Base-by-base conservation (phyloP, 2,329 filamentous ascomycete genomes). In the Gliomastix tumulicola region DNA sequence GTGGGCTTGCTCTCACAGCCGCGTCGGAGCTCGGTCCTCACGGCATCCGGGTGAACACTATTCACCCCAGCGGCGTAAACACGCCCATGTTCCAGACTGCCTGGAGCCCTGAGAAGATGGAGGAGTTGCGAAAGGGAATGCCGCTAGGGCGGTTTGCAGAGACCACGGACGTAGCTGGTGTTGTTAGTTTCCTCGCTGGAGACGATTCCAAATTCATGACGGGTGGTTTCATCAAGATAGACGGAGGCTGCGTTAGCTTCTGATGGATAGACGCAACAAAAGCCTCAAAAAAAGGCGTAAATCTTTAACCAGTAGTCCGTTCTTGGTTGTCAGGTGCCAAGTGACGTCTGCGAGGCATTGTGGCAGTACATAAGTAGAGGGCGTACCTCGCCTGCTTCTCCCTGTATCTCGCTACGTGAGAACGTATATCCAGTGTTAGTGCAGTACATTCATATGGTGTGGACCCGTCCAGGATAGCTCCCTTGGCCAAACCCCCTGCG, bases 1-100 rank as follows among this genome's bases (percentile, higher is more conserved):
- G 34, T 18, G 34, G 34, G 19, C 30, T 36, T 27, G 30, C 30
- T 19, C n/a, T 19, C 8, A 36, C 34, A 5, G 34, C 34, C 4
- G 22, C 22, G 22, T 9, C 9, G 9, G 22, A 25, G 22, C 22
- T 25, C n/a, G 22, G 22, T 25, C 22, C 9, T 9, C n/a, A 25
- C 22, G 22, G 22, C 22, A 25, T 25, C 22, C 22, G 22, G 9
- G 22, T 25, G 9, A 25, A 25, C n/a, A 25, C 22, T 9, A 25
- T 25, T n/a, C 22, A 25, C n/a, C 22, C 22, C 9, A 9, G 9
- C 9, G 22, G 22, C 22, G 22, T 25, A n/a, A n/a, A 25, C n/a
- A n/a, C 9, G 9, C 9, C n/a, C n/a, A 25, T 25, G 22, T 25
- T 25, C 22, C 22, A n/a, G 9, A 25, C 9, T n/a, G n/a, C 22